These are phyloP conservation scores for Haplosporangium gracile DNA, from an alignment of 192 early-diverging fungal species.

Conservation along the genomic window DNA sequence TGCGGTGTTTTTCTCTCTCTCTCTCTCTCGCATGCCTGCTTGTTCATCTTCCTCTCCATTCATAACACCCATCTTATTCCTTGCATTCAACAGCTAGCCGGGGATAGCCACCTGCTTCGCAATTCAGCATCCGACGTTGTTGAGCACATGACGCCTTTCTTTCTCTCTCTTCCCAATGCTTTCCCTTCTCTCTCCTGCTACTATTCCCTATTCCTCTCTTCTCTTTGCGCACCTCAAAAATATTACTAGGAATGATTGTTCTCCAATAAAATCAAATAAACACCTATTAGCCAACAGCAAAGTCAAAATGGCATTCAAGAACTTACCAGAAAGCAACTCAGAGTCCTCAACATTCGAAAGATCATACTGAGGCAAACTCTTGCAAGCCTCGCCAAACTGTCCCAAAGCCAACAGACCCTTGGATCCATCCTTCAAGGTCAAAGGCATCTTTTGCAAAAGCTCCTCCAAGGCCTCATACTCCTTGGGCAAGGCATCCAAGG, in stretches of 20 bases:
- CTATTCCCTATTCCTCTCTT: not conserved
- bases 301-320: not conserved
- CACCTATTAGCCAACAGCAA: not conserved
- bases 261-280: not conserved
- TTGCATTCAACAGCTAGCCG: not conserved
- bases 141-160: not conserved
- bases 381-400: conserved; percentile 82
- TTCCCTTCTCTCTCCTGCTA: not conserved
- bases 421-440: conserved; percentile 73
- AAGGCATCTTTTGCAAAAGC: conserved; percentile 84
- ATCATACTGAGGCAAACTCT: conserved; percentile 78
- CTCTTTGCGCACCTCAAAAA: not conserved
- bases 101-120: not conserved
- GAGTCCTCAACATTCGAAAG: conserved; percentile 79
- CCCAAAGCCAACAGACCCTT: conserved; percentile 84
- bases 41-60: not conserved
- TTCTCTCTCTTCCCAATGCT: not conserved
- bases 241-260: not conserved
- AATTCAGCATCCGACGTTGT: not conserved
- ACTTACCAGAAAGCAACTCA: conserved; percentile 75
- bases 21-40: too few relatives aligned
- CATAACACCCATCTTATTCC: too few relatives aligned
- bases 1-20: too few relatives aligned
- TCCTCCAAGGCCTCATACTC: conserved; percentile 78
- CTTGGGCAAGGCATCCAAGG: conserved; percentile 75